Evolutionary conservation across 345 rosid species (phyloP), one percentile per base, ranked within the genome.

Genomic region (Citrus cavaleriei): DNA sequence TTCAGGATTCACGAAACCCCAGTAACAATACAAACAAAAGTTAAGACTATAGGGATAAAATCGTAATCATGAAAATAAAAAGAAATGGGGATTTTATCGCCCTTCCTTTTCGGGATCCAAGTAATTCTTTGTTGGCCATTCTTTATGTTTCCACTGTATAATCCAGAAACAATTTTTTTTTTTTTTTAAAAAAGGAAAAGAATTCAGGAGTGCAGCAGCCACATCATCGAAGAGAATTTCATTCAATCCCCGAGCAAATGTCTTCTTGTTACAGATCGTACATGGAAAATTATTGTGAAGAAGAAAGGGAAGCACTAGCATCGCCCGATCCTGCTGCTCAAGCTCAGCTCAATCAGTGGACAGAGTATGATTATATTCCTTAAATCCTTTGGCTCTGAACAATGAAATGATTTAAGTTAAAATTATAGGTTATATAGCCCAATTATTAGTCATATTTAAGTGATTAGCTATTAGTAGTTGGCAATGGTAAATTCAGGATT

Each of bases 401-500:
- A 30, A 12, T 13, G 72, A 40, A 66, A n/a, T 69, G 32, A 6
- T 69, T 24, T 40, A 12, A 5, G 1, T 25, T 18, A 18, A n/a
- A 12, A 2, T 25, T 18, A 54, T 18, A 54, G 22, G 22, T 54
- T 54, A 54, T 19, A 54, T 12, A 13, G 12, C 1, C 16, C 30
- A 25, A 40, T 34, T 13, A n/a, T n/a, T 10, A 24, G 8, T 42
- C 13, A 27, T 42, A 40, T 24, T 13, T 42, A 27, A 14, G 27
- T 24, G 5, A 30, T 28, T 54, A 54, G 58, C 58, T 18, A 13
- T 46, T 46, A 46, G 18, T 46, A 46, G 4, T 54, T 54, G 58
- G 7, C 7, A 54, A 14, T 25, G 46, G 69, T 74, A 40, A 38
- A 57, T 66, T 63, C 83, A 93, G 96, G 86, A 86, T 87, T 37